These are phyloP conservation scores for Sugiyamaella valdiviana DNA, from an alignment of 805 yeast genomes.

Conservation along the genomic window DNA sequence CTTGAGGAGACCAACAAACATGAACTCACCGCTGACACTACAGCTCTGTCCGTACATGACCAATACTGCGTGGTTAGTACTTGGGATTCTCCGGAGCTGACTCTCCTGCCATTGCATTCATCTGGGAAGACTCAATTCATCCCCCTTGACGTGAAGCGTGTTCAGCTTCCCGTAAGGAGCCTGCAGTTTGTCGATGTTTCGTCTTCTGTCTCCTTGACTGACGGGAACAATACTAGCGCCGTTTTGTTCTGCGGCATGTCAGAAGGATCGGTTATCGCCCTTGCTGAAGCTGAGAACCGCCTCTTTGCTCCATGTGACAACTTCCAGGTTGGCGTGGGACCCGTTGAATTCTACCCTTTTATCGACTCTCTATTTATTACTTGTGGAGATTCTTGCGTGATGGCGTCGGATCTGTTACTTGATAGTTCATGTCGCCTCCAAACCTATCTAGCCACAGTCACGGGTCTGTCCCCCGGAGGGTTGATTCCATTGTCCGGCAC, in stretches of 20 bases:
- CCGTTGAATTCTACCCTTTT: not conserved
- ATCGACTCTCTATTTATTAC: not conserved
- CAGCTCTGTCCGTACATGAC: not conserved
- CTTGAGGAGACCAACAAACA: not conserved
- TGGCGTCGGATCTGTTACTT: no score
- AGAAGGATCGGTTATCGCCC: not conserved
- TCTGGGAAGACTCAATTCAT: not conserved
- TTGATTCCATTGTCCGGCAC: not conserved
- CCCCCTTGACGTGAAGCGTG: no score
- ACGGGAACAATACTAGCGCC: not conserved
- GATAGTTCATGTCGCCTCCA: no score
- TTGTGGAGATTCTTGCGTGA: not conserved
- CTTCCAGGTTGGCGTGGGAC: not conserved
- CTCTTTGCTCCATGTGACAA: no score
- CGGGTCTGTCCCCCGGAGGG: not conserved
- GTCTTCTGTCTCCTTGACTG: no score
- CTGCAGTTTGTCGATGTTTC: not conserved
- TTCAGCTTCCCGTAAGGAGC: not conserved
- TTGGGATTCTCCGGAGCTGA: not conserved
- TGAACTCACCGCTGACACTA: not conserved
- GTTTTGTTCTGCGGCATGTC: not conserved
- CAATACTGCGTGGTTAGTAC: not conserved
- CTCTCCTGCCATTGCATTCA: no score
- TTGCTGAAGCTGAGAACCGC: no score
- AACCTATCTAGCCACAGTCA: not conserved